Conservation (phyloP, 2,329 filamentous ascomycete species). For the Ambrosiella cleistominuta region DNA sequence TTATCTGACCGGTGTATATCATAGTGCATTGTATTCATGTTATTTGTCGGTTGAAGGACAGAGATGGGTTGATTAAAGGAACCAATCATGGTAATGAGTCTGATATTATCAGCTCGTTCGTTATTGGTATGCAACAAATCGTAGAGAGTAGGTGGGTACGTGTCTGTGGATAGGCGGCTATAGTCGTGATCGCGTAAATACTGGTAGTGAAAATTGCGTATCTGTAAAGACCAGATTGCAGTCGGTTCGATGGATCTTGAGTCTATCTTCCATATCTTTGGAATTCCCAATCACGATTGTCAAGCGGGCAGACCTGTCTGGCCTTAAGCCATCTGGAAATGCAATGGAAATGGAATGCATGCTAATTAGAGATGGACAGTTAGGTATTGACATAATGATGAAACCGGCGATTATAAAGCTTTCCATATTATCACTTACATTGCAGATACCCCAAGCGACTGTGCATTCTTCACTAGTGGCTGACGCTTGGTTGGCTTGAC, state of each 20-base stretch:
- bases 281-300: conserved; percentile 99
- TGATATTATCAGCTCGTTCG: too few species aligned
- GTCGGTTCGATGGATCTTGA: neutral
- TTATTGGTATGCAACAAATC: too few species aligned
- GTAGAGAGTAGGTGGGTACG: too few species aligned
- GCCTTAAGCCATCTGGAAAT: conserved; percentile 99
- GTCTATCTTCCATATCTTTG: conserved; percentile 76
- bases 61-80: too few species aligned
- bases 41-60: too few species aligned
- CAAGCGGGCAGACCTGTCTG: conserved; percentile 90
- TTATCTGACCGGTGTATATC: too few species aligned
- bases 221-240: neutral
- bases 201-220: neutral
- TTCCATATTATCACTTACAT: conserved; percentile 43
- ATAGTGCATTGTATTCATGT: too few species aligned
- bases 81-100: too few species aligned
- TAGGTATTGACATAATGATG: neutral
- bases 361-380: conserved; percentile 32
- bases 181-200: neutral
- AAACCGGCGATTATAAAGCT: neutral
- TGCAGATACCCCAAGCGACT: conserved; percentile 97
- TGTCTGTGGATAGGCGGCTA: neutral
- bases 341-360: conserved; percentile 99
- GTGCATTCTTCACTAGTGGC: conserved; percentile 97
- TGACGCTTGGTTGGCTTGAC: conserved; percentile 94